Evolutionary conservation across 345 rosid species (phyloP), one percentile per base, ranked within the genome.

Genomic region (Citrus glauca): DNA sequence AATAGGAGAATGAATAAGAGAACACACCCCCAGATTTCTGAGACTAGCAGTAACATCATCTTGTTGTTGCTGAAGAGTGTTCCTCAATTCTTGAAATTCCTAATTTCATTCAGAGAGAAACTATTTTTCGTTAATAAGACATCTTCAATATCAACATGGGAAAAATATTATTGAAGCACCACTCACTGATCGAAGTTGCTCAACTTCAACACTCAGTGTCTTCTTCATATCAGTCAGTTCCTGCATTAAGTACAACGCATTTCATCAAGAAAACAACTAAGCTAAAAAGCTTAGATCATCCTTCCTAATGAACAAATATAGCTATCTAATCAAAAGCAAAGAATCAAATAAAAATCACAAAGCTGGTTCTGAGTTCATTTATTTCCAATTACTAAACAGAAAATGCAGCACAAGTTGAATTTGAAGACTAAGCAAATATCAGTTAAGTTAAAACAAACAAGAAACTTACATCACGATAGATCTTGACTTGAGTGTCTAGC

Each of bases 401-500:
- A 11, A 28, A 27, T 27, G n/a, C 60, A 27, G 19, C 9, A 72
- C 55, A 76, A 40, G 57, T 20, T 57, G 0, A 22, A 5, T 30
- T 45, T 16, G 55, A 55, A 16, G 45, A 62, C 48, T 2, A 22
- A 2, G 17, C 22, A 55, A 38, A 69, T 7, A 11, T 53, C 28
- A 67, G 16, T 45, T n/a, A 4, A 17, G 19, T 7, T 4, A 25
- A 64, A 55, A 37, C 14, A 17, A 0, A 35, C 48, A 27, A n/a
- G n/a, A 66, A 13, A 81, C 89, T 88, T 59, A 94, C 99, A 85
- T 92, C 92, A 0, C 91, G 93, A 81, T 94, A 91, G 77, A 91
- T 85, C 85, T 86, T 92, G 62, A 94, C 98, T 87, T 96, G 98
- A 55, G 97, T 91, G 72, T 96, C 97, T 17, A 96, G 76, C 83